Evolutionary conservation across 495 filamentous ascomycete species (phyloP).

Genomic region (Beverwykella pulmonaria): DNA sequence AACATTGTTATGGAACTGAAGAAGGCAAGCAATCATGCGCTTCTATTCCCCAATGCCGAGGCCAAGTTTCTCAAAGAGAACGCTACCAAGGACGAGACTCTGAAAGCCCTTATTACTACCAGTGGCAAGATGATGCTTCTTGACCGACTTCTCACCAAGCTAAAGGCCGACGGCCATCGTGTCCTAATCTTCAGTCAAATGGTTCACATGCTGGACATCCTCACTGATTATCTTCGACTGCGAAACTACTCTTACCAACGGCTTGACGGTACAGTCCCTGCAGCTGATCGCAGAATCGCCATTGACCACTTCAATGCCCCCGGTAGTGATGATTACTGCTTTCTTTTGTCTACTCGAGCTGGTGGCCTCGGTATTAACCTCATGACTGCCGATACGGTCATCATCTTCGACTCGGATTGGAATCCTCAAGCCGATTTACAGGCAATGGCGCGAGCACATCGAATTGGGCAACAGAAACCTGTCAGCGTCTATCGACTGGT

Average conservation of each 20-base stretch:
- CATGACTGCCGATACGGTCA: slow-evolving; percentile 98
- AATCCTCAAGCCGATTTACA: slow-evolving; percentile 98
- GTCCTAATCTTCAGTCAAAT: slow-evolving; percentile 99
- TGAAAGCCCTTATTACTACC: slow-evolving; percentile 88
- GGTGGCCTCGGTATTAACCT: slow-evolving; percentile 97
- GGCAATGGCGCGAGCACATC: slow-evolving; percentile 96
- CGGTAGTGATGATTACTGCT: slow-evolving; percentile 92
- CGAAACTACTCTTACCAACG: slow-evolving; percentile 91
- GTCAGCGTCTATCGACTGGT: slow-evolving; percentile 95
- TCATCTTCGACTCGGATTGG: slow-evolving; percentile 99
- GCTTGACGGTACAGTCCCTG: slow-evolving; percentile 91
- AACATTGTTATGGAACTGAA: slow-evolving; percentile 99
- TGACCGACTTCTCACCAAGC: slow-evolving; percentile 86
- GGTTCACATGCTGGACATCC: slow-evolving; percentile 97
- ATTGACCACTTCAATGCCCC: slow-evolving; percentile 98
- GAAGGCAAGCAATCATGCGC: slow-evolving; percentile 97
- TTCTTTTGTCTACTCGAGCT: slow-evolving; percentile 90
- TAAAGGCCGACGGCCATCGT: slow-evolving; percentile 88
- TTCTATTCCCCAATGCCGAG: slow-evolving; percentile 94
- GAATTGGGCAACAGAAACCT: slow-evolving; percentile 93
- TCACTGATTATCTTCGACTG: slow-evolving; percentile 87
- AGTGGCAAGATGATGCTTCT: slow-evolving; percentile 99
- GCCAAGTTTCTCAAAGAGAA: slow-evolving; percentile 78
- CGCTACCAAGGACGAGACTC: slow-evolving; percentile 77
- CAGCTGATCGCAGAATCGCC: slow-evolving; percentile 78